phyloP scores from a whole-genome alignment of 1,284 basidiomycete genomes.

The Caloboletus firmus region DNA sequence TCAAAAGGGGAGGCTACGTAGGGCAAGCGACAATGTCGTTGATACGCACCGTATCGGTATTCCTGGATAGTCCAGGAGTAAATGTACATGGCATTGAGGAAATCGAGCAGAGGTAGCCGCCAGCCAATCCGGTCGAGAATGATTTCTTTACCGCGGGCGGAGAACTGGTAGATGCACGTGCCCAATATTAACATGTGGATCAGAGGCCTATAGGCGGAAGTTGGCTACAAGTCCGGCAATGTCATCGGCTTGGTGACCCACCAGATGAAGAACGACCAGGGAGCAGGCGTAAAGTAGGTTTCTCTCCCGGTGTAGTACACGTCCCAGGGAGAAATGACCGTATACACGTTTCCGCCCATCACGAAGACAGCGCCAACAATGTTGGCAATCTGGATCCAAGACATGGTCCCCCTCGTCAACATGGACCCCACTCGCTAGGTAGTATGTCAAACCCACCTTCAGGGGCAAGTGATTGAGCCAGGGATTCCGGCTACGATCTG shows the following conservation, averaged over 20 bases:
- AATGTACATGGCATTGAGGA: conserved; percentile 86
- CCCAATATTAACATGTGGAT: conserved; percentile 87
- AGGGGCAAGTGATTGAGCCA: conserved; percentile 31
- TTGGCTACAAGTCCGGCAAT: conserved; percentile 8
- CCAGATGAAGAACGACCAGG: conserved; percentile 86
- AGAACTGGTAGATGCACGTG: conserved; percentile 89
- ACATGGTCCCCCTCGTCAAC: conserved; percentile 4
- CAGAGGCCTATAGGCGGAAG: conserved; percentile 56
- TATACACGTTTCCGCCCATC: conserved; percentile 85
- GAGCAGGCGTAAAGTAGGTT: conserved; percentile 90
- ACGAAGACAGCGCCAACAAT: conserved; percentile 76
- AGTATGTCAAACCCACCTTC: conserved; percentile 20
- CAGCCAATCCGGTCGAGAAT: conserved; percentile 87
- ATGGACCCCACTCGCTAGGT: not conserved
- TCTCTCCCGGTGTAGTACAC: conserved; percentile 70
- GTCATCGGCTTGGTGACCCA: conserved; percentile 30
- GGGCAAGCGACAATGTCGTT: not conserved
- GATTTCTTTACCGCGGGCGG: conserved; percentile 70
- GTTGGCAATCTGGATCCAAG: conserved; percentile 62
- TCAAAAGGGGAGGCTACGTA: not conserved
- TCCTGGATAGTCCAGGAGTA: conserved; percentile 72
- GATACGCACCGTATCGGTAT: conserved; percentile 63
- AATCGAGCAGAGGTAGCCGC: conserved; percentile 82
- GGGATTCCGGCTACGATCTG: conserved; percentile 24
- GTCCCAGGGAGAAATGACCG: conserved; percentile 69